A percentile compares a stretch with the other conserved stretches of the same genome.
phyloP scores from a whole-genome alignment of 1,284 basidiomycete genomes.

The Rhodotorula sp. region DNA sequence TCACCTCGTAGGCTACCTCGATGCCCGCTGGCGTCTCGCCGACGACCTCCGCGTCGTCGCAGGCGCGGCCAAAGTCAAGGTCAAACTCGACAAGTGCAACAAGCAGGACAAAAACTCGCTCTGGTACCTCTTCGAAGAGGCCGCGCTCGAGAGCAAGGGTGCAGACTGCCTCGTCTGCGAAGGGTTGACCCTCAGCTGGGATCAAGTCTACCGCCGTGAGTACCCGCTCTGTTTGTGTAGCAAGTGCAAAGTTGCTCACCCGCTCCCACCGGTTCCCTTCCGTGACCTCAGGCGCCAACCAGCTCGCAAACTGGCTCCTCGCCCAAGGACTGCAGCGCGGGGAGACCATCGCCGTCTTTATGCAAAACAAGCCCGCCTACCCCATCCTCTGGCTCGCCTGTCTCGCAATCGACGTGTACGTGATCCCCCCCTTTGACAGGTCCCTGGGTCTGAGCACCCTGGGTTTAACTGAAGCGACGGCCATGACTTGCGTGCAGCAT shows the following conservation, averaged over 20 bases:
- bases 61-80: conserved; percentile 13
- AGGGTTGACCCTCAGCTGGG: conserved; percentile 18
- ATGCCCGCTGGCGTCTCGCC: conserved; percentile 19
- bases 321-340: conserved; percentile 17
- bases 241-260: neutral
- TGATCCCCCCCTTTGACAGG: neutral
- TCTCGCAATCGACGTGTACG: conserved; percentile 33
- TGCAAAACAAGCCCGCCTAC: conserved; percentile 40
- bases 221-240: neutral
- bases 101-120: conserved; percentile 27
- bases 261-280: neutral
- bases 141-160: neutral
- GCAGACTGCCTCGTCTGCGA: conserved; percentile 35
- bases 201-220: conserved; percentile 25
- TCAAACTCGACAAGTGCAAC: conserved; percentile 11
- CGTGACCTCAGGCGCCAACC: conserved; percentile 23
- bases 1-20: conserved; percentile 16
- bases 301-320: conserved; percentile 32
- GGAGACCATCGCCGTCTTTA: conserved; percentile 27
- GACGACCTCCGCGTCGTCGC: conserved; percentile 17
- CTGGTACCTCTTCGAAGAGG: conserved; percentile 34
- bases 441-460: neutral
- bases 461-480: neutral
- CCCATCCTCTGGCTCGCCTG: conserved; percentile 37
- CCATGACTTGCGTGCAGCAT: conserved; percentile 10